These are phyloP conservation scores for Saitozyma podzolica DNA, from an alignment of 768 basidiomycete species.

Conservation along the genomic window DNA sequence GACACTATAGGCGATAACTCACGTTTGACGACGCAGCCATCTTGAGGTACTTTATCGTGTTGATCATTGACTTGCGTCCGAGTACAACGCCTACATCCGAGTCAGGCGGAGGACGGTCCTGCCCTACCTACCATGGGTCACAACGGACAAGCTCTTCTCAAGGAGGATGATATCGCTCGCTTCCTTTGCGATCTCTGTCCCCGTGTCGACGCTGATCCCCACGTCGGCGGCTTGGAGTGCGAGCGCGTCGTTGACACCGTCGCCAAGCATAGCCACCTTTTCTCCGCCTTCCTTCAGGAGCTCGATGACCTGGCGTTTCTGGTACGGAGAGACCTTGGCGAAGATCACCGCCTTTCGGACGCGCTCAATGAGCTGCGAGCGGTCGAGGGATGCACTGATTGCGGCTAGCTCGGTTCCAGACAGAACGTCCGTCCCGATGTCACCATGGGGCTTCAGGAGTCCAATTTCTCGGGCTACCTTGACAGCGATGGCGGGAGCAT, in stretches of 20 bases:
- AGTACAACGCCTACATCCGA: not conserved
- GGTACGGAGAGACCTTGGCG: not conserved
- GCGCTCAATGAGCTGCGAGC: not conserved
- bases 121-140: not conserved
- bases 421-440: not conserved
- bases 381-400: not conserved
- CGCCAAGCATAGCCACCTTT: not conserved
- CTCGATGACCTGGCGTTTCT: not conserved
- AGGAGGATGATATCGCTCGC: not conserved
- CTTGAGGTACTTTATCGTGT: not conserved
- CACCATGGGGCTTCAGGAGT: not conserved
- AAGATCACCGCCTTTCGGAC: not conserved
- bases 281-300: not conserved
- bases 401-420: not conserved
- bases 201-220: not conserved
- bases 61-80: slow-evolving; percentile 1
- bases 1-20: not conserved
- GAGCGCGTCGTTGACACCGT: not conserved
- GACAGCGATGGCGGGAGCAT: not conserved
- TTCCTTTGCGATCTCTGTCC: not conserved
- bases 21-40: not conserved
- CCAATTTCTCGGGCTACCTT: not conserved
- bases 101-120: too few species aligned
- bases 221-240: not conserved
- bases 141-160: not conserved